Evolutionary conservation across 2,329 filamentous ascomycete species (phyloP).

Genomic region (Xylaria sp.): DNA sequence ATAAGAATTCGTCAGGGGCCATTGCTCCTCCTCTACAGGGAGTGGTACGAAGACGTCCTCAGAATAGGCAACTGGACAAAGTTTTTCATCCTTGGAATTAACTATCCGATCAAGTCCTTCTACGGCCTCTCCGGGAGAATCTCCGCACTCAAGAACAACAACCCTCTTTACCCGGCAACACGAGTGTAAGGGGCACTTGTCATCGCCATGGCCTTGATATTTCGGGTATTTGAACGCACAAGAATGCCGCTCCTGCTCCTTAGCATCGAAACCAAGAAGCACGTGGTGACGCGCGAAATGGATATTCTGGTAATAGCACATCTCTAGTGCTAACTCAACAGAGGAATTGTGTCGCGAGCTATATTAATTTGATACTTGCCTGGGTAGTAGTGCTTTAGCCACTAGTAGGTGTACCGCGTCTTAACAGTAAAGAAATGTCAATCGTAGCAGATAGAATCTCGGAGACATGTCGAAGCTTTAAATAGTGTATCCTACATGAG

Average conservation of each 20-base stretch:
- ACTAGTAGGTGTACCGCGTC: neutral
- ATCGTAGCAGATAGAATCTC: no score
- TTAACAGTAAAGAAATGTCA: no score
- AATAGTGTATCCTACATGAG: neutral
- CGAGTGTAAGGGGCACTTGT: neutral
- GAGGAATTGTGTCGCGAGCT: neutral
- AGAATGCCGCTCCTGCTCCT: constrained; percentile 21
- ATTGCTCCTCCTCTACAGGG: neutral
- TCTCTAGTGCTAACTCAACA: neutral
- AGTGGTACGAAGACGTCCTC: neutral
- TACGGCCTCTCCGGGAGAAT: neutral
- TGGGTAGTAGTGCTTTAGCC: neutral
- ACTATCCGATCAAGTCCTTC: neutral
- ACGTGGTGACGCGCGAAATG: constrained; percentile 32
- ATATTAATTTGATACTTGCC: neutral
- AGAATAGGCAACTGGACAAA: neutral
- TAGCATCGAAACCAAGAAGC: constrained; percentile 25
- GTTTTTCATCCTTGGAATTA: neutral
- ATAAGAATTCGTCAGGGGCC: neutral
- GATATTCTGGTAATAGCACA: constrained; percentile 38
- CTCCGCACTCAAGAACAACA: neutral
- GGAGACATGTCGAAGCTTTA: neutral
- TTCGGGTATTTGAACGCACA: neutral
- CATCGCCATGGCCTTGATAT: neutral
- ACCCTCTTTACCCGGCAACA: neutral